Conservation (phyloP, 2,329 filamentous ascomycete species). For the Cladophialophora chaetospira region DNA sequence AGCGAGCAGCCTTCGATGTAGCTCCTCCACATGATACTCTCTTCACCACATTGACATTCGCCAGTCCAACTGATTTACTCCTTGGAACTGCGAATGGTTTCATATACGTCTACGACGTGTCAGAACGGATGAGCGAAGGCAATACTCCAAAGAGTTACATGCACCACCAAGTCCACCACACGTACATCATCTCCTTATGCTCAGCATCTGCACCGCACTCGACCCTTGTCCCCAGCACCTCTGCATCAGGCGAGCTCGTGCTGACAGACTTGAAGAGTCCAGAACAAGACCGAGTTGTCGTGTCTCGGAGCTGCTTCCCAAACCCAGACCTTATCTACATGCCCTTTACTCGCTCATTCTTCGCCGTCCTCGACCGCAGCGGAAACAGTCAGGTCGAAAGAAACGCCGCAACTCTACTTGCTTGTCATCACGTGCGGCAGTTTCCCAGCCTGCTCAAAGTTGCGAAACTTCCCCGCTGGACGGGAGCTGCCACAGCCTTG, state of each 20-base stretch:
- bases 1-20: conserved; percentile 13
- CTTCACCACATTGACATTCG: conserved; percentile 59
- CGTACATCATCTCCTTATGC: conserved; percentile 49
- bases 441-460: conserved; percentile 44
- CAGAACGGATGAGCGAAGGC: conserved; percentile 22
- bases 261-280: conserved; percentile 56
- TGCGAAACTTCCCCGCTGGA: conserved; percentile 47
- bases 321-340: conserved; percentile 55
- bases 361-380: conserved; percentile 35
- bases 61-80: conserved; percentile 57
- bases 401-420: conserved; percentile 21
- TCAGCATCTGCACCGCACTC: conserved; percentile 56
- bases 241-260: conserved; percentile 58
- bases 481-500: conserved; percentile 39
- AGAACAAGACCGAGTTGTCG: conserved; percentile 20
- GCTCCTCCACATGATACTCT: conserved; percentile 52
- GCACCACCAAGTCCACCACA: conserved; percentile 39
- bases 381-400: conserved; percentile 23
- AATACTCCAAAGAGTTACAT: conserved; percentile 10
- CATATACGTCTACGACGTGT: conserved; percentile 55
- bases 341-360: conserved; percentile 56
- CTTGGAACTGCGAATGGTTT: conserved; percentile 60
- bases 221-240: conserved; percentile 54
- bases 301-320: conserved; percentile 45
- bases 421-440: conserved; percentile 29